Evolutionary conservation across 148 eudicot species (phyloP), one percentile per base, ranked within the genome.

Genomic region (Rhododendron mucronatum): DNA sequence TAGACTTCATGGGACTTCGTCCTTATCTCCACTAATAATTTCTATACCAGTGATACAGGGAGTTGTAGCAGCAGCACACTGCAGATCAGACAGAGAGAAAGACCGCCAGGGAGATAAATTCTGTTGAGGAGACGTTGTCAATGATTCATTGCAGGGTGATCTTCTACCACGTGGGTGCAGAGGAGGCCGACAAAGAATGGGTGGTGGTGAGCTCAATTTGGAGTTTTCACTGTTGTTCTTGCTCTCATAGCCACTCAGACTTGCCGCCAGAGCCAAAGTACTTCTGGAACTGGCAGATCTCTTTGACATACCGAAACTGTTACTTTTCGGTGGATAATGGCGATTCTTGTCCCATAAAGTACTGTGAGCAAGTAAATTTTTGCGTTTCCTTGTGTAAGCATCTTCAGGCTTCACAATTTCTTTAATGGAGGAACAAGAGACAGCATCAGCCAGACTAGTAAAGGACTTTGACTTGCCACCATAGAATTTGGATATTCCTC

Each of bases 381-480:
- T 94, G 65, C 93, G 91, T 78, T 91, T 92, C 89, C 92, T 90
- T 35, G 86, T 91, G 88, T 91, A 92, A 57, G 92, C 86, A 86
- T 91, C 89, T 80, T 94, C 96, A 41, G 93, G 92, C 85, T 94
- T 94, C 21, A 86, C 91, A 81, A 94, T 88, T 82, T 94, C 96
- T 84, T 89, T 86, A 35, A 91, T 87, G 76, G 92, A 87, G 39
- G 93, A 91, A 82, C 89, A 89, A 11, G 92, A 82, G 86, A 82
- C 86, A 5, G 90, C 92, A 86, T 91, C 94, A 3, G 91, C 91
- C 15, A 94, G 91, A 69, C 96, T 90, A 6, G 96, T 90, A 88
- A 89, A 94, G 59, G 96, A 94, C 87, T 94, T 94, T 12, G 96
- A 94, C 87, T 94, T 94, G 79, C 95, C 96, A 69, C 73, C 47